A percentile compares a stretch with the other conserved stretches of the same genome.
These are phyloP conservation scores for Termitomyces sp. DNA, from an alignment of 768 basidiomycete genomes.

Conservation along the genomic window DNA sequence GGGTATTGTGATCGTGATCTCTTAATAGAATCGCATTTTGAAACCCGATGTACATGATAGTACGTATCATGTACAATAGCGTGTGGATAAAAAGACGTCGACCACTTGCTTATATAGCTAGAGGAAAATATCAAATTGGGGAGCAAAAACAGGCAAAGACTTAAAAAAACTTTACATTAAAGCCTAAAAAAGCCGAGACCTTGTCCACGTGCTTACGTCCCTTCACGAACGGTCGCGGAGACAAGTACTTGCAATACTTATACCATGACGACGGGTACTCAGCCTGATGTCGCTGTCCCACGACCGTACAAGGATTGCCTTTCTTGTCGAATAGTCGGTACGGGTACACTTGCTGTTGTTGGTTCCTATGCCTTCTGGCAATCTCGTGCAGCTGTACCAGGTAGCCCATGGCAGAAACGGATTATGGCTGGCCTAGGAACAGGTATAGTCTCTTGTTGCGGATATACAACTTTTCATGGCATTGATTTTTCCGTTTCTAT, in stretches of 20 bases:
- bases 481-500: not conserved
- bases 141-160: not conserved
- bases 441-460: conserved; percentile 31
- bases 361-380: conserved; percentile 65
- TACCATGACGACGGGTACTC: not conserved
- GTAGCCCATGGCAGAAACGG: conserved; percentile 53
- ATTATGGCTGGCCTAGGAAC: conserved; percentile 59
- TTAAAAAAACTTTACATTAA: too few species aligned
- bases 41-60: too few species aligned
- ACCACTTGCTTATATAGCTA: too few species aligned
- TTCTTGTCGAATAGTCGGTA: conserved; percentile 66
- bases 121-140: too few species aligned
- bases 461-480: not conserved
- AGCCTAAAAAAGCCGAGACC: too few species aligned
- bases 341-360: conserved; percentile 53
- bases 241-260: too few species aligned
- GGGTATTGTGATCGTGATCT: too few species aligned
- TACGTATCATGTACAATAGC: too few species aligned
- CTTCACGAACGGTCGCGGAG: too few species aligned
- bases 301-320: conserved; percentile 45
- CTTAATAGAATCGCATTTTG: too few species aligned
- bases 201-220: not conserved
- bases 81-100: too few species aligned
- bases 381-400: conserved; percentile 58
- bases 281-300: not conserved